Conservation (phyloP, 2,329 filamentous ascomycete genomes). For the Colletotrichum limetticola region DNA sequence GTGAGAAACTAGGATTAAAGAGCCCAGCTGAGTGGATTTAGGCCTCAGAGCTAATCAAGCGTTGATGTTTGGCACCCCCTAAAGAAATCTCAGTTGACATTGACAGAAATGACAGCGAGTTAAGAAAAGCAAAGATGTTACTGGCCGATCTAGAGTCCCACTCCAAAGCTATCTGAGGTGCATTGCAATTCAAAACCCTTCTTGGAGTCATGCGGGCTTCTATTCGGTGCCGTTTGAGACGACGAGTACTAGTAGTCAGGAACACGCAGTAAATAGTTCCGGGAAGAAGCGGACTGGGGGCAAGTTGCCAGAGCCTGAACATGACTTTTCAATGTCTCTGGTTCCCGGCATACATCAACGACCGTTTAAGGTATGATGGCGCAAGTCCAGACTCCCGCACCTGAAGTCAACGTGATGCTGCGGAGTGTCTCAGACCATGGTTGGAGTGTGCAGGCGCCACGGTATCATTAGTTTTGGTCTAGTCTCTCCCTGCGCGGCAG, state of each 20-base stretch:
- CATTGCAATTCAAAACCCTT: too few relatives aligned
- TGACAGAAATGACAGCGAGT: neutral
- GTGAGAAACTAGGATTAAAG: neutral
- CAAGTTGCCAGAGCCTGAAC: neutral
- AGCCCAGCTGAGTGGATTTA: slow-evolving; percentile 11
- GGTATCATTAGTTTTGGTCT: neutral
- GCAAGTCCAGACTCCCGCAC: too few relatives aligned
- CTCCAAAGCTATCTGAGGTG: too few relatives aligned
- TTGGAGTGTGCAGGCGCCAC: neutral
- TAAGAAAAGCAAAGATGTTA: too few relatives aligned
- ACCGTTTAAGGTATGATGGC: neutral
- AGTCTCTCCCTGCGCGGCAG: neutral
- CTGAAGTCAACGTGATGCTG: too few relatives aligned
- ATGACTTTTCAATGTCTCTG: neutral
- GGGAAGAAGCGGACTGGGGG: too few relatives aligned
- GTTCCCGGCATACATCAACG: neutral
- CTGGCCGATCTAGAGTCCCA: too few relatives aligned
- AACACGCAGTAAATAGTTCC: too few relatives aligned
- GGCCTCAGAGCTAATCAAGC: neutral
- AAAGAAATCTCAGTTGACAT: neutral
- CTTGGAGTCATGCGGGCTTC: too few relatives aligned
- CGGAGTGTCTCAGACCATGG: neutral
- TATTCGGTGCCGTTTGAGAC: too few relatives aligned
- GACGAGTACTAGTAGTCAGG: too few relatives aligned
- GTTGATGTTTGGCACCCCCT: neutral